phyloP scores from a whole-genome alignment of 768 basidiomycete species.

The Clitopilus hobsonii region DNA sequence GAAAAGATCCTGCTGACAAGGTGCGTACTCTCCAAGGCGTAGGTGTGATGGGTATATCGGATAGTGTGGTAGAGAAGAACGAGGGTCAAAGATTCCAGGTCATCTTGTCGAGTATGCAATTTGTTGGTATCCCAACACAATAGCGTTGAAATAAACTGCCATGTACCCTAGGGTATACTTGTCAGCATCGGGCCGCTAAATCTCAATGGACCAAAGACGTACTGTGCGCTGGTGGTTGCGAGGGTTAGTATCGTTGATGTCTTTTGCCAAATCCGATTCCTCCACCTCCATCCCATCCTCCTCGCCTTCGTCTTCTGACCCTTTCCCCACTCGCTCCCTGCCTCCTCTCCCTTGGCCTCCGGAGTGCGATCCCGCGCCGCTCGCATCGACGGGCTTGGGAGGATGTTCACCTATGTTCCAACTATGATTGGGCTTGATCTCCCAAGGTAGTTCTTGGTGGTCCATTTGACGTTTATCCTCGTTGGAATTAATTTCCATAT shows the following conservation, averaged over 20 bases:
- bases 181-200: too few species aligned
- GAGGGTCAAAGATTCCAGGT: not conserved
- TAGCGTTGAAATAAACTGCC: not conserved
- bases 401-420: too few species aligned
- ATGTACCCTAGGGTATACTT: not conserved
- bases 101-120: not conserved
- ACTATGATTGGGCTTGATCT: too few species aligned
- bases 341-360: too few species aligned
- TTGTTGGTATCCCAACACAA: not conserved
- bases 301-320: too few species aligned
- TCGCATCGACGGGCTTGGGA: too few species aligned
- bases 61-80: not conserved
- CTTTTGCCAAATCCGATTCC: not conserved
- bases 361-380: too few species aligned
- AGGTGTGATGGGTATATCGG: not conserved
- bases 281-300: not conserved
- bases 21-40: not conserved
- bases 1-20: not conserved
- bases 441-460: too few species aligned
- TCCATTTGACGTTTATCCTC: too few species aligned
- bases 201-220: too few species aligned
- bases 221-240: slow-evolving; percentile 10
- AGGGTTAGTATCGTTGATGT: not conserved
- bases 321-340: too few species aligned
- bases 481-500: too few species aligned